Base-by-base conservation (phyloP, 495 filamentous ascomycete genomes). In the Aspergillus heteromorphus region DNA sequence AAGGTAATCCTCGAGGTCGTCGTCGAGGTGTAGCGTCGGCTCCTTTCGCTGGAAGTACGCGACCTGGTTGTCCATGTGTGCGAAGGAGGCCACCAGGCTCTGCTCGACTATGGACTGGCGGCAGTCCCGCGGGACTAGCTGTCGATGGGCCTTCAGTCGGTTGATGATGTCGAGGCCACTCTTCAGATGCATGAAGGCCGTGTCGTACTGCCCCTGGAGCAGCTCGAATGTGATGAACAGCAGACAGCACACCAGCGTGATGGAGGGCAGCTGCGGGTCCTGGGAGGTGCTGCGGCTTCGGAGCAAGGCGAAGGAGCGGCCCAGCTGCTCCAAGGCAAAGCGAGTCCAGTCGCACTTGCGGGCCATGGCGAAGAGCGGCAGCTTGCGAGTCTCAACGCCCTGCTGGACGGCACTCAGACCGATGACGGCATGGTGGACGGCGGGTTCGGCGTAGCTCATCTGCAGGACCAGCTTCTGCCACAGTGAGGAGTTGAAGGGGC, bases 401-500 rank as follows among this genome's bases (percentile, higher is more conserved):
- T 60, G 52, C 36, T 63, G 53, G 13, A 66, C 14, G 40, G 64
- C 58, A 29, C 64, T 56, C 7, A 66, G 50, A 27, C 54, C 55
- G 23, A 54, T 53, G 41, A 57, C 60, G 2, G 64, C 61, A 25
- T 66, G 64, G 41, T 63, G 63, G 2, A 66, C 64, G 1, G 64
- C 58, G 2, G 53, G 58, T 4, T 66, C 64, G 9, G 54, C 49
- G 27, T 48, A 21, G 36, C 61, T 49, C 13, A 60, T 52, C 51
- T 61, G 64, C 14, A 60, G 34, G 4, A 60, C 48, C 4, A 58
- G 25, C 11, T 54, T 54, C 9, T 56, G 52, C 64, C 61, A 66
- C 34, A 64, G 48, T 10, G 53, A 20, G 30, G 61, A 57, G 48
- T 57, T 40, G 48, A 59, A 66, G 55, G 61, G 55, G 17, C 17